Base-by-base conservation (phyloP, 2,329 filamentous ascomycete species). In the Ophiostoma novo-ulmi region DNA sequence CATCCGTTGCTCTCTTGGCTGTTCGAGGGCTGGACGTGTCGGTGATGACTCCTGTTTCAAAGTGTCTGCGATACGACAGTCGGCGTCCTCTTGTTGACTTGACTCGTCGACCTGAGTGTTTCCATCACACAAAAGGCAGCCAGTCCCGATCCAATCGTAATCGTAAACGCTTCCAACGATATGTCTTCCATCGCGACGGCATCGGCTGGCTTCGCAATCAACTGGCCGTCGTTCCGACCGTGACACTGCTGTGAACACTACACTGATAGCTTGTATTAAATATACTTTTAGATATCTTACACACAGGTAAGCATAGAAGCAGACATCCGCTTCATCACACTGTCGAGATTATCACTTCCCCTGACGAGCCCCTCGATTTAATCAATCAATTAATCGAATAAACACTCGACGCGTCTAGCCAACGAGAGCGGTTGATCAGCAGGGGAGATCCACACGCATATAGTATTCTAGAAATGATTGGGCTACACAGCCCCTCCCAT, bases 1-100 rank as follows among this genome's bases (percentile, higher is more conserved):
- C 2, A 55, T 58, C 52, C 52, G n/a, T 26, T 58, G 52, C 52
- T 31, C 52, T 31, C 26, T 35, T 63, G 31, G 58, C 58, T 63
- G 58, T 63, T 55, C 58, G 31, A 17, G 11, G 31, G 31, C 31
- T 31, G 31, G 26, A 38, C 61, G 61, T 64, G 31, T 36, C 52
- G 20, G 13, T 38, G 61, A 63, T 63, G 58, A 35, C 58, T 63
- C 52, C 52, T 58, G 52, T 58, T 58, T 58, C 52, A 58, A 26
- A 10, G 48, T 13, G 48, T 8, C 22, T 48, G 31, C 8, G 44
- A 48, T 48, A 48, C 44, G 44, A 48, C 38, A 10, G 38, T 11
- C 38, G 44, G n/a, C 17, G 44, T 48, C 17, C 1, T 48, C 44
- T 31, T 31, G n/a, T 55, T 22, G 48, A 55, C 48, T 55, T 58